A percentile compares a stretch with the other conserved stretches of the same genome.
phyloP scores from a whole-genome alignment of 1,284 basidiomycete species.

The Heterobasidion irregulare region DNA sequence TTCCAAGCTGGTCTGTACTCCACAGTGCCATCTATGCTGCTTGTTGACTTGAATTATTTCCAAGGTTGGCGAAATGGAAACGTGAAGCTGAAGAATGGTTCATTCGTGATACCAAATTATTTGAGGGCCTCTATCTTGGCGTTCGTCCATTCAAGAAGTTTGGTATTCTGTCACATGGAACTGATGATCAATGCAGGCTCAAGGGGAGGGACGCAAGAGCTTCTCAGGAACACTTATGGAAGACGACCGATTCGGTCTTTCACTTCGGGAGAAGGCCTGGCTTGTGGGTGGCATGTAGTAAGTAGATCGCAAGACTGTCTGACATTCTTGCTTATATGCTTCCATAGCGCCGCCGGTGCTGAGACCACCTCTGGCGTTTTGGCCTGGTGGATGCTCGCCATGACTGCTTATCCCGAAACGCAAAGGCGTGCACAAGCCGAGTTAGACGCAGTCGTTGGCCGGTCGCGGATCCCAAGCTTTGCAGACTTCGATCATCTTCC shows the following conservation, averaged over 20 bases:
- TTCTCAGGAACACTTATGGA: constrained; percentile 10
- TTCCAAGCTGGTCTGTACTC: constrained; percentile 1
- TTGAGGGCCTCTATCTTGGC: constrained; percentile 8
- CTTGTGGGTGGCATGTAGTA: constrained; percentile 13
- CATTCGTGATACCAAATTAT: constrained; percentile 11
- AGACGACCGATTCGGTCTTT: constrained; percentile 9
- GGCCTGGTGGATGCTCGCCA: constrained; percentile 20
- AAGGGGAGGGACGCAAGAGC: constrained; percentile 10
- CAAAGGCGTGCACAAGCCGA: constrained; percentile 21
- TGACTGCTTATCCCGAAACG: constrained; percentile 20
- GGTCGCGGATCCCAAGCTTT: constrained; percentile 20
- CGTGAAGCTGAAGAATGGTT: constrained; percentile 10
- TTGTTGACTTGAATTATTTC: no score
- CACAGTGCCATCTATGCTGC: no score
- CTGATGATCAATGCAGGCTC: constrained; percentile 3
- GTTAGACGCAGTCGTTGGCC: constrained; percentile 22
- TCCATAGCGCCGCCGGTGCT: constrained; percentile 12
- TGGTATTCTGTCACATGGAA: constrained; percentile 3
- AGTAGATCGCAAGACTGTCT: background rate
- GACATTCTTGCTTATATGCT: background rate
- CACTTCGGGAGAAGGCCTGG: constrained; percentile 12
- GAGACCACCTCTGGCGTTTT: constrained; percentile 14
- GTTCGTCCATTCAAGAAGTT: constrained; percentile 5
- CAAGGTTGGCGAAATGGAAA: constrained; percentile 13
- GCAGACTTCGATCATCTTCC: constrained; percentile 19